Conservation (phyloP, 768 basidiomycete species). For the Hericium coralloides region DNA sequence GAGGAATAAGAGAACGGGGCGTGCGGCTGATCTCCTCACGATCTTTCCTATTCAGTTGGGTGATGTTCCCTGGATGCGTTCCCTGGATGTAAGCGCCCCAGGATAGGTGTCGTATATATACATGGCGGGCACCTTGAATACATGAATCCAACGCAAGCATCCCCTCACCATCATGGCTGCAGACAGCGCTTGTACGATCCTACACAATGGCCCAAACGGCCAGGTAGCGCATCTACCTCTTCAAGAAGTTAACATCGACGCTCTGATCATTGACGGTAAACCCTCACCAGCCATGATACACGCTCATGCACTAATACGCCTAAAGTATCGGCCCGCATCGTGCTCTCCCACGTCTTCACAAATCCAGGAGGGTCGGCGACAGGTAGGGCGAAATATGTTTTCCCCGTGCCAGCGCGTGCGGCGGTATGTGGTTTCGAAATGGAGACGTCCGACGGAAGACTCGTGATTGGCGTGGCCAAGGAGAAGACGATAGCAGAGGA, state of each 20-base stretch:
- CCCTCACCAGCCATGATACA: neutral
- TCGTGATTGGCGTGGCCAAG: conserved; percentile 37
- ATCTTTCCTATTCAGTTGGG: too few relatives aligned
- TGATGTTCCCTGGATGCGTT: neutral
- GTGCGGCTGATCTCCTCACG: too few relatives aligned
- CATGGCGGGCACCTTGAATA: neutral
- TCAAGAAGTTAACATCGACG: neutral
- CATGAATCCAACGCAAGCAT: too few relatives aligned
- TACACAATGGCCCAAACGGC: neutral
- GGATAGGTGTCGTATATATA: neutral
- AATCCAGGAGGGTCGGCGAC: conserved; percentile 18
- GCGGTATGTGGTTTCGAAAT: conserved; percentile 50
- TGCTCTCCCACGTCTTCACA: neutral
- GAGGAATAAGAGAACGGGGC: too few relatives aligned
- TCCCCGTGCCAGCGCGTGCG: conserved; percentile 47
- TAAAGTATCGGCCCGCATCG: conserved; percentile 1
- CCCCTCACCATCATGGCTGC: conserved; percentile 19
- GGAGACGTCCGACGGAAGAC: conserved; percentile 32
- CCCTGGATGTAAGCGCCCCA: neutral
- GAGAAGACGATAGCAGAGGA: conserved; percentile 36
- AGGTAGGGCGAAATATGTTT: conserved; percentile 40
- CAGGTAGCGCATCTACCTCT: neutral
- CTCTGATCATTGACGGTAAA: conserved; percentile 2
- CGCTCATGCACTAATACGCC: neutral
- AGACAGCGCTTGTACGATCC: conserved; percentile 39